Conservation (phyloP, 495 filamentous ascomycete species). For the Friedmanniomyces endolithicus region DNA sequence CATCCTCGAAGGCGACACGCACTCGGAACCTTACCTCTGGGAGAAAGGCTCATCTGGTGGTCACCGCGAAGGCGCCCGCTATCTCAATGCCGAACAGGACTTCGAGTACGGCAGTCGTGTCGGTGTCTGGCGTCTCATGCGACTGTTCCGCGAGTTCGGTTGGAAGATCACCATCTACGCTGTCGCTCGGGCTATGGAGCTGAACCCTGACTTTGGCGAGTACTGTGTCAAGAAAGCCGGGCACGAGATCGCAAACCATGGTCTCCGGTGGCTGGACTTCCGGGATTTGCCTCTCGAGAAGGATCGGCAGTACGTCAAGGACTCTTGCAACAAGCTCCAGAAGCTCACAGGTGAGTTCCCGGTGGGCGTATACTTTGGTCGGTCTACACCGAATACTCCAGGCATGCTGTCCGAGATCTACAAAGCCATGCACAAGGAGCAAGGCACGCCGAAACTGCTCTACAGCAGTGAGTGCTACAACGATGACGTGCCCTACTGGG, state of each 20-base stretch:
- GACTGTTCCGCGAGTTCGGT: constrained; percentile 26
- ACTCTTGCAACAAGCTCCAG: constrained; percentile 21
- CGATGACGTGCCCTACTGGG: constrained; percentile 29
- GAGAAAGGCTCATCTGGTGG: constrained; percentile 25
- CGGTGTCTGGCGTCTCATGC: constrained; percentile 24
- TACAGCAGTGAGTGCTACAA: constrained; percentile 26
- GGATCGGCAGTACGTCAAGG: constrained; percentile 26
- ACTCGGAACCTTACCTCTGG: constrained; percentile 26
- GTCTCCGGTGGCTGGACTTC: constrained; percentile 27
- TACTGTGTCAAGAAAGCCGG: constrained; percentile 23
- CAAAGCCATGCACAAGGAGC: constrained; percentile 19
- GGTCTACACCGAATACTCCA: constrained; percentile 25
- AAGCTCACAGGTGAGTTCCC: constrained; percentile 25
- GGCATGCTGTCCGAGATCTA: constrained; percentile 19
- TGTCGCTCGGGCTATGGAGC: constrained; percentile 24
- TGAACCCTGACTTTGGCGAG: constrained; percentile 23
- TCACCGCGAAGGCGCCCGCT: constrained; percentile 16
- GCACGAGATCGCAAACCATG: constrained; percentile 27
- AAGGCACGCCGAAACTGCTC: constrained; percentile 18
- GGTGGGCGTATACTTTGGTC: constrained; percentile 26
- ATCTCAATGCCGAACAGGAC: constrained; percentile 27
- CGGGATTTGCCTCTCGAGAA: constrained; percentile 24
- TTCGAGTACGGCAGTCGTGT: constrained; percentile 27
- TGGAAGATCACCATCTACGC: constrained; percentile 27
- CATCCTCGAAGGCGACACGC: constrained; percentile 23